Conservation (phyloP, 1,284 basidiomycete genomes). For the Ustilago cynodontis region DNA sequence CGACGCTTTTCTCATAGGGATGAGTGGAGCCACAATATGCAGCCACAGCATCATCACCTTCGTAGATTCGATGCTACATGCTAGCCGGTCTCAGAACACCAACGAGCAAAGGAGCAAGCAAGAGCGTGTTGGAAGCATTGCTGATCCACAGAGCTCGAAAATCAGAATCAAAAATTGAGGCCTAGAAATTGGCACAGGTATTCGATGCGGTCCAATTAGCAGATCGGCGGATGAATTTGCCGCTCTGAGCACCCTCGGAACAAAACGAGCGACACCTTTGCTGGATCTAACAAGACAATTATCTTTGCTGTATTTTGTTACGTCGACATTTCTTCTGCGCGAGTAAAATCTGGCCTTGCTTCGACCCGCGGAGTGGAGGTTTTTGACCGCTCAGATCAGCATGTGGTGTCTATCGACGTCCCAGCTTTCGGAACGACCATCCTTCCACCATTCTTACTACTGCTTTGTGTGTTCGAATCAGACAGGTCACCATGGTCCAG, state of each 20-base stretch:
- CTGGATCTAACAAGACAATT: too few relatives aligned
- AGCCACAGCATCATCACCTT: background rate
- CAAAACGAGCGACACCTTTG: too few relatives aligned
- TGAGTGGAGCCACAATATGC: background rate
- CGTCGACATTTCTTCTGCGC: too few relatives aligned
- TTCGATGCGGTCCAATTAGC: background rate
- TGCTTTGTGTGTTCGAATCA: background rate
- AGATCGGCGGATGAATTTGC: conserved; percentile 3
- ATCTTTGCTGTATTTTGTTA: too few relatives aligned
- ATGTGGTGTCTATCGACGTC: background rate
- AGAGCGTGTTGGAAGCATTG: too few relatives aligned
- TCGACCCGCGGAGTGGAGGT: conserved; percentile 1
- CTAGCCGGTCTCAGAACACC: too few relatives aligned
- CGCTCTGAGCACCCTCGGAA: background rate
- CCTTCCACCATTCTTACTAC: background rate
- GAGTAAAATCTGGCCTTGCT: background rate
- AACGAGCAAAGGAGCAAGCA: too few relatives aligned
- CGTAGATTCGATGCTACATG: too few relatives aligned
- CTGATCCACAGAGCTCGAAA: background rate
- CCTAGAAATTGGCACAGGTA: background rate
- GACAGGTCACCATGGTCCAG: background rate
- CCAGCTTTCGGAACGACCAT: background rate
- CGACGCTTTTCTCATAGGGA: background rate
- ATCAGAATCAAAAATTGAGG: background rate
- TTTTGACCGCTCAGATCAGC: background rate